Evolutionary conservation across 1,139 yeast species (phyloP).

Genomic region (Meyerozyma athensensis): DNA sequence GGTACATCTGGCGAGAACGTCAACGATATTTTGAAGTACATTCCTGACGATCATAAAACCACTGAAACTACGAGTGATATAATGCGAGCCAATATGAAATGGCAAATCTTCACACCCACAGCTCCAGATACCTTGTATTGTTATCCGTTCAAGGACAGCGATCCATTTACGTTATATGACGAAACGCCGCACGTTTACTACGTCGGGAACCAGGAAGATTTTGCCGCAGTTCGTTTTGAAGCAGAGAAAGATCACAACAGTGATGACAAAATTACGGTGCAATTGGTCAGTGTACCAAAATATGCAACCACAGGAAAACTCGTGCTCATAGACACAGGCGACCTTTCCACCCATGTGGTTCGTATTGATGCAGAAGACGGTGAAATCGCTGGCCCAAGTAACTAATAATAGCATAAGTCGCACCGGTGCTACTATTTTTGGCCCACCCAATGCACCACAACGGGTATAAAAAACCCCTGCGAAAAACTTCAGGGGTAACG

Average conservation of each 20-base stretch:
- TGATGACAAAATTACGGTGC: conserved; percentile 30
- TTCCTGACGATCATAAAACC: conserved; percentile 23
- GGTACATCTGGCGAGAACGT: conserved; percentile 86
- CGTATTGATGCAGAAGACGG: neutral
- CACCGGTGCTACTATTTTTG: neutral
- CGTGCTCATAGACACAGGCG: conserved; percentile 59
- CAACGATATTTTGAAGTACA: conserved; percentile 68
- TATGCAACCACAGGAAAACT: conserved; percentile 64
- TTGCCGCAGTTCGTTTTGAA: conserved; percentile 31
- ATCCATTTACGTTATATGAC: conserved; percentile 67
- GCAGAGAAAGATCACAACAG: conserved; percentile 26
- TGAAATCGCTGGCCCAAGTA: neutral
- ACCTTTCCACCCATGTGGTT: conserved; percentile 49
- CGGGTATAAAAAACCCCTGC: conserved; percentile 1
- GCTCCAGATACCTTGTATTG: conserved; percentile 95
- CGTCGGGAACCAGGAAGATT: conserved; percentile 76
- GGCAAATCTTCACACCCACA: conserved; percentile 91
- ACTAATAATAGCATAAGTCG: conserved; percentile 1
- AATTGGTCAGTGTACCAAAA: conserved; percentile 65
- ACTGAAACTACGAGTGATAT: conserved; percentile 36
- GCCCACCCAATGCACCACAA: conserved; percentile 1
- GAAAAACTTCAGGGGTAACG: conserved; percentile 2
- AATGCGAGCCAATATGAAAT: conserved; percentile 64
- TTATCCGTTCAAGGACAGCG: conserved; percentile 74
- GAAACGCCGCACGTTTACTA: conserved; percentile 84